Percentiles rank a stretch among this genome's conserved stretches.
phyloP scores from a whole-genome alignment of 768 basidiomycete genomes.

The Serendipita vermifera region DNA sequence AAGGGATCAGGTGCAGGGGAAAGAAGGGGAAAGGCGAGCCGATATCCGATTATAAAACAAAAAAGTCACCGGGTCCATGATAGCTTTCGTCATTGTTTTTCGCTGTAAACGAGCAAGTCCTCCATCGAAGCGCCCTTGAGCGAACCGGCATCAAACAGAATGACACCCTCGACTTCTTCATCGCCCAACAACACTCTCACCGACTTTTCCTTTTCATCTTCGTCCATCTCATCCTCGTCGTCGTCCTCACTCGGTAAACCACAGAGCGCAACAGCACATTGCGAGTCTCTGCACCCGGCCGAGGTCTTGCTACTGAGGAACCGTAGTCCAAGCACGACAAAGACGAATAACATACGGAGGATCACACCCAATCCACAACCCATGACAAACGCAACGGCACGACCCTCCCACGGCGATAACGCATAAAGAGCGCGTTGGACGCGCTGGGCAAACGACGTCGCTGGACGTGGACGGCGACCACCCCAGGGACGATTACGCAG shows the following conservation, averaged over 20 bases:
- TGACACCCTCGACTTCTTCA: conserved; percentile 1
- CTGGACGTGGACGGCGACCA: not conserved
- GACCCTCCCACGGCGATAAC: conserved; percentile 72
- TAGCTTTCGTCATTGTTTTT: conserved; percentile 1
- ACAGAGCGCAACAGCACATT: too few relatives aligned
- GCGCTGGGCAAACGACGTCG: conserved; percentile 40
- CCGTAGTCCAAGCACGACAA: not conserved
- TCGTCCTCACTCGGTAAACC: not conserved
- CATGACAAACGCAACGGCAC: conserved; percentile 70
- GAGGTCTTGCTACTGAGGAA: not conserved
- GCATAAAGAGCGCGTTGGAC: conserved; percentile 52
- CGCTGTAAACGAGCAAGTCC: not conserved
- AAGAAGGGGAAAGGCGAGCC: too few relatives aligned
- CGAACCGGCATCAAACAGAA: conserved; percentile 3
- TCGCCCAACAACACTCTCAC: too few relatives aligned
- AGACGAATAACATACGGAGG: conserved; percentile 2
- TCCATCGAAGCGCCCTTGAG: not conserved
- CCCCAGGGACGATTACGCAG: too few relatives aligned
- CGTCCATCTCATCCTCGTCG: conserved; percentile 1
- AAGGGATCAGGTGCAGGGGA: too few relatives aligned
- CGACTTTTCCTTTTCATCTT: not conserved
- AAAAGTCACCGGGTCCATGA: too few relatives aligned
- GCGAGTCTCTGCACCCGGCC: conserved; percentile 1
- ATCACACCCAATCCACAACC: conserved; percentile 26
- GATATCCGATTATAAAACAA: too few relatives aligned